phyloP scores from a whole-genome alignment of 179 eudicot species.

The Corrigiola litoralis region DNA sequence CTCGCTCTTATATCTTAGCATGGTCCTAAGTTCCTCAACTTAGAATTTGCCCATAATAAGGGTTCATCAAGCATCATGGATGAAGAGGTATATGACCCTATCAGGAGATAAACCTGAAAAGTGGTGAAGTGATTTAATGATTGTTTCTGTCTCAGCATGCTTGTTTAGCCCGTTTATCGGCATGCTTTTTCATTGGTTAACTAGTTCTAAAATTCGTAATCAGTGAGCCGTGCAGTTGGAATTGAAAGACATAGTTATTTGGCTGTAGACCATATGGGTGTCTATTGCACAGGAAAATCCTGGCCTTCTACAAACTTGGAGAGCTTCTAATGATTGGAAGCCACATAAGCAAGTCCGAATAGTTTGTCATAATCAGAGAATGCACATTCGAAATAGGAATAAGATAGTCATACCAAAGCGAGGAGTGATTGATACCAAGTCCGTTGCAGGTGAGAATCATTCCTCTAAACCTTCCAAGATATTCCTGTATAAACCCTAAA shows the following conservation, averaged over 20 bases:
- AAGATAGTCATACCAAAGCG: conserved; percentile 38
- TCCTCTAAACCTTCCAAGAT: conserved; percentile 60
- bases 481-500: too few relatives aligned
- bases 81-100: neutral
- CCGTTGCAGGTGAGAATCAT: conserved; percentile 75
- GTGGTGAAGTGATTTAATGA: neutral
- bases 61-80: neutral
- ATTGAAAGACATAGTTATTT: neutral
- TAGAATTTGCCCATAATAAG: neutral
- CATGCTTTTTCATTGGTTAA: neutral
- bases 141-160: neutral
- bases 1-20: too few relatives aligned
- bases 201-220: neutral
- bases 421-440: conserved; percentile 52
- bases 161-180: neutral
- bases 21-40: neutral
- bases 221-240: neutral
- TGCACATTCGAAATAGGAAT: neutral
- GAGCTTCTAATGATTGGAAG: neutral
- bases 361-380: neutral
- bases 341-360: neutral
- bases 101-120: neutral
- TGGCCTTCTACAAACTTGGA: too few relatives aligned
- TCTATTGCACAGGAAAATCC: neutral
- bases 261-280: too few relatives aligned